These are phyloP conservation scores for Solanum megistacrolobum DNA, from an alignment of 257 asterid species.

Conservation along the genomic window DNA sequence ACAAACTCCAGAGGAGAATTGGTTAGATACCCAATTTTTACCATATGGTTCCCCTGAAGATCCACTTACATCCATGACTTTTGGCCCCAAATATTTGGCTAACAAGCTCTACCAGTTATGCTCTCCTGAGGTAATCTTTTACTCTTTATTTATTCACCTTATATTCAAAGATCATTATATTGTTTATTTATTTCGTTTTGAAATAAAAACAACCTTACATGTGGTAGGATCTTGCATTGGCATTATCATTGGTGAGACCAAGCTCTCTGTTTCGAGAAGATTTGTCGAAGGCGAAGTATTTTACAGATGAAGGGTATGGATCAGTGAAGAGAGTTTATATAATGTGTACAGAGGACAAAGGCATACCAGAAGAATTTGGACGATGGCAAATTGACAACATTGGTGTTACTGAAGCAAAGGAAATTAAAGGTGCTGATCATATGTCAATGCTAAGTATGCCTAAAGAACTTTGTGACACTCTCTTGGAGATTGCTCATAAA, in stretches of 20 bases:
- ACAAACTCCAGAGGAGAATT: slow-evolving; percentile 16
- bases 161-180: neutral
- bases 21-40: slow-evolving; percentile 27
- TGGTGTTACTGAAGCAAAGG: slow-evolving; percentile 25
- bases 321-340: slow-evolving; percentile 35
- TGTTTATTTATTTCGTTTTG: neutral
- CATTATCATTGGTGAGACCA: slow-evolving; percentile 28
- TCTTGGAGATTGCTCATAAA: slow-evolving; percentile 20
- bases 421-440: slow-evolving; percentile 35
- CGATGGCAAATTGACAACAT: slow-evolving; percentile 27
- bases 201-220: neutral
- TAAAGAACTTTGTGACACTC: slow-evolving; percentile 9
- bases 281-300: slow-evolving; percentile 18
- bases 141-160: neutral
- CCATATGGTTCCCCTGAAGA: slow-evolving; percentile 23
- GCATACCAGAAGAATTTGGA: slow-evolving; percentile 22
- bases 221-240: slow-evolving; percentile 41
- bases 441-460: slow-evolving; percentile 45
- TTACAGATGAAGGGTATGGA: slow-evolving; percentile 29
- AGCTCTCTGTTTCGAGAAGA: slow-evolving; percentile 25
- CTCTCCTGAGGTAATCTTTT: slow-evolving; percentile 25
- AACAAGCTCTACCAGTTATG: slow-evolving; percentile 24
- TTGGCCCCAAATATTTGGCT: slow-evolving; percentile 26
- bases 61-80: slow-evolving; percentile 12
- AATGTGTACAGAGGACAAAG: slow-evolving; percentile 27